A percentile compares a stretch with the other conserved stretches of the same genome.
Conservation (phyloP, 176 grass and related monocot genomes). For the Tillandsia fasciculata region DNA sequence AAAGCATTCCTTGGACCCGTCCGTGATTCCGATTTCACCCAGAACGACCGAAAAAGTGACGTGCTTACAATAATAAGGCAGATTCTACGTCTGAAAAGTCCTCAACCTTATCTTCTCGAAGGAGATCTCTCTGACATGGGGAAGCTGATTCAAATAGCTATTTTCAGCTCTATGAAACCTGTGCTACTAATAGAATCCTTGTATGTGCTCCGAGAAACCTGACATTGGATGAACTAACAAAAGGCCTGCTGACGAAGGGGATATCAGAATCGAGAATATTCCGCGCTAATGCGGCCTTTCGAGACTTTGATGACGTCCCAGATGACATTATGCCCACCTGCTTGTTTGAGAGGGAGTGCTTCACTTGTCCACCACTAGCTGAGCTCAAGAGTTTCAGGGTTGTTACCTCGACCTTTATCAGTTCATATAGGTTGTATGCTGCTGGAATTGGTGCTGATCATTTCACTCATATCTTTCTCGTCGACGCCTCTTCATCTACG, state of each 20-base stretch:
- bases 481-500: conserved; percentile 21
- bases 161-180: conserved; percentile 14
- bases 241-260: neutral
- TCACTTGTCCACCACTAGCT: conserved; percentile 8
- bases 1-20: neutral
- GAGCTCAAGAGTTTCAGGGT: conserved; percentile 15
- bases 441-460: conserved; percentile 23
- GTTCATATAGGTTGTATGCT: conserved; percentile 17
- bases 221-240: conserved; percentile 18
- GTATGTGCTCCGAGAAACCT: conserved; percentile 24
- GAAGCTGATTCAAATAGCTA: conserved; percentile 4
- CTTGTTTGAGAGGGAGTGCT: conserved; percentile 17
- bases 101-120: conserved; percentile 27
- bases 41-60: neutral
- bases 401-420: conserved; percentile 25
- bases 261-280: conserved; percentile 12
- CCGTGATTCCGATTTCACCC: neutral
- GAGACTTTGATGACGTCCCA: conserved; percentile 13
- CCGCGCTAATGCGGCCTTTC: conserved; percentile 35
- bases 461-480: conserved; percentile 33
- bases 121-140: neutral
- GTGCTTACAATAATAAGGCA: neutral
- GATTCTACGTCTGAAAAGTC: conserved; percentile 22
- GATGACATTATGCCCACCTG: conserved; percentile 19
- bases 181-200: conserved; percentile 7